Evolutionary conservation across 352 stramenopile genomes (phyloP), one percentile per base, ranked within the genome.

Genomic region (Globisporangium lucens): DNA sequence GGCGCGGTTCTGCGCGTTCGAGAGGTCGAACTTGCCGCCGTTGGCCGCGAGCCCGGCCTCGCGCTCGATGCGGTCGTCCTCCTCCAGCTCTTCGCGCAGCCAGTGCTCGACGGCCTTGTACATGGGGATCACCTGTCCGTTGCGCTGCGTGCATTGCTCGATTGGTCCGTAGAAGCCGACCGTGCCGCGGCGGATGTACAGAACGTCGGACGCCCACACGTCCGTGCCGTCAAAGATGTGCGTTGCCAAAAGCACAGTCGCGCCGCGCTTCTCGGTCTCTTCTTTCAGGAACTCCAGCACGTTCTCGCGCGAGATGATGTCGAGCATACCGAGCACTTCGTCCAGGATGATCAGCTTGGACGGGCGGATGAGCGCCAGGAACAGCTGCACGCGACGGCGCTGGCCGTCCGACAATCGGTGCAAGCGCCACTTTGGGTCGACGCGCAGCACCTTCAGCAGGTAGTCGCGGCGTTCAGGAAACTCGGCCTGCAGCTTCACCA

Each of bases 151-250:
- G 78, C 80, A 98, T 53, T 80, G 87, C 46, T 75, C 89, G 87
- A 79, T 84, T 9, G 79, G 55, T 2, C 82, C 84, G 59, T 83
- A 82, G 71, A 82, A 93, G 3, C 81, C 79, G 15, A 94, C 67
- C 0, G 67, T 75, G 9, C 83, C 83, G 6, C 75, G 72, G 46
- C 80, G 80, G 33, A 99, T 78, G 75, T 98, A 99, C 47, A 97
- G 84, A 33, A 99, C 80, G 78, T 99, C 89, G 0, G 96, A 90
- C 10, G 93, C 95, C 97, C 96, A 99, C 20, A 97, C 83, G 71
- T 99, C 97, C 59, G 98, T 91, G 53, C 96, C 96, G 75, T 99
- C 97, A 78, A 99, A 99, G 65, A 99, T 99, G 80, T 99, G 97
- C 15, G 97, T 93, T 43, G 86, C 86, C 12, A 94, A 72, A 52